phyloP scores from a whole-genome alignment of 2,329 filamentous ascomycete genomes.

The Ceratocystiopsis minuta region DNA sequence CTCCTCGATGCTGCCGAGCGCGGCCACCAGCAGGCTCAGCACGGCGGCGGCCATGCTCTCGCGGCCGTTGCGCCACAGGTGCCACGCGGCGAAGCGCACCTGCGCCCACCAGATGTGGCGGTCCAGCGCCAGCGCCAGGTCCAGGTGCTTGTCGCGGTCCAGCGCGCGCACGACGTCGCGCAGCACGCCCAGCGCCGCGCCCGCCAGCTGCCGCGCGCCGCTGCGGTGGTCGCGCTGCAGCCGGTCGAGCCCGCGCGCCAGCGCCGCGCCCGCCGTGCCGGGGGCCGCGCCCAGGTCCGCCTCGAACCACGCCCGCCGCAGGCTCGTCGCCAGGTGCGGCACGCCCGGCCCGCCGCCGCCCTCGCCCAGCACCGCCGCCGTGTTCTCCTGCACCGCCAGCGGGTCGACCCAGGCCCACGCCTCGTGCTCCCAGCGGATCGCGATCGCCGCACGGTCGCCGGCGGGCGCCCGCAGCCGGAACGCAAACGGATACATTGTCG shows the following conservation, averaged over 20 bases:
- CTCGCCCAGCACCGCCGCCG: too few species aligned
- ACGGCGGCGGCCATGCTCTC: slow-evolving; percentile 48
- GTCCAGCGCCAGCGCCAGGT: slow-evolving; percentile 5
- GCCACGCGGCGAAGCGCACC: slow-evolving; percentile 39
- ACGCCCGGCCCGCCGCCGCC: slow-evolving; percentile 24
- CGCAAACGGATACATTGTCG: slow-evolving; percentile 45
- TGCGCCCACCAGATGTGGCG: slow-evolving; percentile 33
- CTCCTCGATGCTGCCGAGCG: slow-evolving; percentile 23
- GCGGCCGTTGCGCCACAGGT: slow-evolving; percentile 46
- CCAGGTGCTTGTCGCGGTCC: slow-evolving; percentile 6
- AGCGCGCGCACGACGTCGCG: slow-evolving; percentile 24
- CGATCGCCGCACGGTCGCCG: slow-evolving; percentile 25
- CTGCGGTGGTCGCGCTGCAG: slow-evolving; percentile 40
- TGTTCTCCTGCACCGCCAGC: slow-evolving; percentile 25
- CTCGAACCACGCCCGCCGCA: slow-evolving; percentile 42
- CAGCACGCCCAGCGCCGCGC: slow-evolving; percentile 31
- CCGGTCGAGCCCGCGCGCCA: slow-evolving; percentile 27
- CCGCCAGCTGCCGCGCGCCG: slow-evolving; percentile 40
- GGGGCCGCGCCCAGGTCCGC: slow-evolving; percentile 24
- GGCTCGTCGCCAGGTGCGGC: slow-evolving; percentile 36
- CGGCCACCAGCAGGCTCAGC: slow-evolving; percentile 27
- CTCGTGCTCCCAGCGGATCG: slow-evolving; percentile 45
- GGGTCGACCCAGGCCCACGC: slow-evolving; percentile 39
- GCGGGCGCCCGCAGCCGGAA: slow-evolving; percentile 28
- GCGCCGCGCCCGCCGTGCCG: slow-evolving; percentile 21